Evolutionary conservation across 495 filamentous ascomycete genomes (phyloP).

Genomic region (Lindgomyces ingoldianus): DNA sequence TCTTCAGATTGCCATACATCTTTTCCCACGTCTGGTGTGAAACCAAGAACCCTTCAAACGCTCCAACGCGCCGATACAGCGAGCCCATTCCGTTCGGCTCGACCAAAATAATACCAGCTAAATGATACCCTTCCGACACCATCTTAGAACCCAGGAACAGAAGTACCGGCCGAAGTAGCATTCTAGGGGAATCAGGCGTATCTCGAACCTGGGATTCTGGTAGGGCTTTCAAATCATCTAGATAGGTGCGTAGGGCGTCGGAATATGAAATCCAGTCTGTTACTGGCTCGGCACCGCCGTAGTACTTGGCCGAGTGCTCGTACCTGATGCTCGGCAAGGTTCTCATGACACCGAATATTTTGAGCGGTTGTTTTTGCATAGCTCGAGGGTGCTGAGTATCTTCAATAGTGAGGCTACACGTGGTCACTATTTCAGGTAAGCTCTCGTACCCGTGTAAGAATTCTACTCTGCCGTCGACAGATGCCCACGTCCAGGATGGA

Average conservation of each 20-base stretch:
- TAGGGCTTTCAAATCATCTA: not conserved
- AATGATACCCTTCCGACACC: not conserved
- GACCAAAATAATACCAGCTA: not conserved
- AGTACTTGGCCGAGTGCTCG: not conserved
- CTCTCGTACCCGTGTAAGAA: not conserved
- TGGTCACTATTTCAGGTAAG: not conserved
- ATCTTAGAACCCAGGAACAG: not conserved
- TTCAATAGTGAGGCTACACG: not conserved
- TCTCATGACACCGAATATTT: no score
- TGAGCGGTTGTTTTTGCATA: no score
- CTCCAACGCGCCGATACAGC: not conserved
- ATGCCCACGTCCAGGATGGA: not conserved
- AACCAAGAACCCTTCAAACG: not conserved
- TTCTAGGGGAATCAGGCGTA: no score
- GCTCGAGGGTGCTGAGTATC: not conserved
- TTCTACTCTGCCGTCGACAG: not conserved
- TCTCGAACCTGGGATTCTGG: not conserved
- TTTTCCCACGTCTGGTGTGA: no score
- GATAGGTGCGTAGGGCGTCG: not conserved
- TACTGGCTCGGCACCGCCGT: not conserved
- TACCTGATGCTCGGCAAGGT: not conserved
- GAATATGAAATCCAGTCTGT: not conserved
- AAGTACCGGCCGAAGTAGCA: not conserved
- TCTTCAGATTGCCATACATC: no score
- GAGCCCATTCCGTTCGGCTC: not conserved